Percentiles rank a stretch among this genome's conserved stretches.
Evolutionary conservation across 305 asterid species (phyloP).

Genomic region (Fraxinus sp.): DNA sequence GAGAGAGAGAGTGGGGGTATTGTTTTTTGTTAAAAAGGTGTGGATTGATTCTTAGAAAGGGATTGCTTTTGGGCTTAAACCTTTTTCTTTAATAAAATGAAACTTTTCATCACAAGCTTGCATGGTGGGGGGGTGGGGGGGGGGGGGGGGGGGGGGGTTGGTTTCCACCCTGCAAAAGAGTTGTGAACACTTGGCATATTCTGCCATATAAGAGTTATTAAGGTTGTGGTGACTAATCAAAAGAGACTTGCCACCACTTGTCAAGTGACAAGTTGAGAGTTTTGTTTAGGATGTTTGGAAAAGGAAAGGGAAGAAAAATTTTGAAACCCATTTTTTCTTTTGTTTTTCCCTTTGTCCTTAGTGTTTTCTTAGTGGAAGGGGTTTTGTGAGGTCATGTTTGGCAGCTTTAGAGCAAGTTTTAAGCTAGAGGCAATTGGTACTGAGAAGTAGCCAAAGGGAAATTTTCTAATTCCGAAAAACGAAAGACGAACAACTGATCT

Average conservation of each 20-base stretch:
- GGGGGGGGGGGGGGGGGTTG: too few species aligned
- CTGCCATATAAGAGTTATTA: not conserved
- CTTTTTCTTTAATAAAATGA: conserved; percentile 8
- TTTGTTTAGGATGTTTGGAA: not conserved
- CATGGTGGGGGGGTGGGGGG: not conserved
- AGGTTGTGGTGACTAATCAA: conserved; percentile 30
- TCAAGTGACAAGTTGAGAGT: conserved; percentile 7
- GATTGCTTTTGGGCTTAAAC: conserved; percentile 31
- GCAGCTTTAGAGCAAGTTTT: not conserved
- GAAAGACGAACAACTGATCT: not conserved
- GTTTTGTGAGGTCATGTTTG: not conserved
- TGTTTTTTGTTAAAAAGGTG: conserved; percentile 21
- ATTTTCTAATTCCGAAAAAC: not conserved
- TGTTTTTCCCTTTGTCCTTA: not conserved
- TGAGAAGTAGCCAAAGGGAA: not conserved
- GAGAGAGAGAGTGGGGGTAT: conserved; percentile 25
- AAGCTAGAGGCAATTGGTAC: not conserved
- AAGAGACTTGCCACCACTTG: conserved; percentile 29
- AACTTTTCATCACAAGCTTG: not conserved
- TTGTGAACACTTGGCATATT: conserved; percentile 7
- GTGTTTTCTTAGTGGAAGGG: conserved; percentile 9
- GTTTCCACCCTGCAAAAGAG: not conserved
- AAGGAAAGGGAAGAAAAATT: not conserved
- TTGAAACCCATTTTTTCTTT: not conserved
- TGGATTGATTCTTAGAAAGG: conserved; percentile 40